Evolutionary conservation across 352 stramenopile species (phyloP), one percentile per base, ranked within the genome.

Genomic region (Pythium grandisporangium): DNA sequence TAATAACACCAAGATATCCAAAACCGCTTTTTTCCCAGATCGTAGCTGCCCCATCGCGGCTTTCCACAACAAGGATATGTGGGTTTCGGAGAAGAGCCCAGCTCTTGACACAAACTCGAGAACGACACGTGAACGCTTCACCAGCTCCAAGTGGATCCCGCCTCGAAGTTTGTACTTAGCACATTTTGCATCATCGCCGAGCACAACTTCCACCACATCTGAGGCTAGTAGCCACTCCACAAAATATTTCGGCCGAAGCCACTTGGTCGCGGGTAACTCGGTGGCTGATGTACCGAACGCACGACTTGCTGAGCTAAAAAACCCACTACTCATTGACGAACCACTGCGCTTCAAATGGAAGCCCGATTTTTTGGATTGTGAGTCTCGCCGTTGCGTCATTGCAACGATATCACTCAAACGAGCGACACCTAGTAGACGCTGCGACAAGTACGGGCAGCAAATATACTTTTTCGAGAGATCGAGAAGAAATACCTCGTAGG

Each of bases 401-500:
- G 48, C 51, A 24, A 90, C 88, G 37, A 90, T 62, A 36, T 92
- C 68, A 19, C 75, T 84, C 37, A 92, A 52, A 4, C 79, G 75
- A 14, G 68, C 64, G 32, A 94, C 65, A 14, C 81, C 78, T 2
- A 81, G 53, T 8, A 94, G 54, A 16, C 80, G 66, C 45, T 91
- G 78, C 0, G 63, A 63, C 27, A 94, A 60, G 41, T 82, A 92
- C 14, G 78, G 81, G 35, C 81, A 94, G 46, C 81, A 92, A 24
- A 94, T 76, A 45, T 82, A 83, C 55, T 84, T 86, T 45, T 91
- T 89, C 11, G 78, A 76, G n/a, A 92, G 33, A 41, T 92, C 72
- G 47, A 94, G 64, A 51, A 88, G 70, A 26, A 91, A 86, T 21
- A 89, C 58, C 39, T 94, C 81, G 49, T 88, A 82, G 4, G 67